Evolutionary conservation across 2,329 filamentous ascomycete genomes (phyloP).

Genomic region (Ophiostoma novo-ulmi): DNA sequence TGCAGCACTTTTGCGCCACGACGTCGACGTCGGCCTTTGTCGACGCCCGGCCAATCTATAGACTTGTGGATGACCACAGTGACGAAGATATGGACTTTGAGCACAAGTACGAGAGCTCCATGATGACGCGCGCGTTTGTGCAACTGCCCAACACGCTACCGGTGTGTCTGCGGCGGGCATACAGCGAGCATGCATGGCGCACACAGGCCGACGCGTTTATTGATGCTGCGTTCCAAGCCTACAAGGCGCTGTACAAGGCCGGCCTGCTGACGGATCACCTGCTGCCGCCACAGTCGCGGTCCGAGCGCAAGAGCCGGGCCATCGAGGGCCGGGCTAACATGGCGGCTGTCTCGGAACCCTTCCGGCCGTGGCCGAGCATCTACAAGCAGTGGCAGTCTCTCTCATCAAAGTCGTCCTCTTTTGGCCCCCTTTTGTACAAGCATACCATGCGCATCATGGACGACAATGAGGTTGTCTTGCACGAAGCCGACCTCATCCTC

Average conservation of each 20-base stretch:
- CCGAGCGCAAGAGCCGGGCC: conserved; percentile 29
- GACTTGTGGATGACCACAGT: conserved; percentile 26
- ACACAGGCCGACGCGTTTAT: conserved; percentile 68
- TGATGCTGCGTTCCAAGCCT: conserved; percentile 81
- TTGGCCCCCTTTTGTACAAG: conserved; percentile 28
- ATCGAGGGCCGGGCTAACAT: conserved; percentile 38
- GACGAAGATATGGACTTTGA: neutral
- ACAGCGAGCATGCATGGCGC: conserved; percentile 55
- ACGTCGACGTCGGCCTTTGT: conserved; percentile 55
- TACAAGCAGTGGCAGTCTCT: conserved; percentile 40
- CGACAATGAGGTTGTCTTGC: conserved; percentile 31
- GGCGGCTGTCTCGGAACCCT: conserved; percentile 36
- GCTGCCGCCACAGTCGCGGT: conserved; percentile 50
- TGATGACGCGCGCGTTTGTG: conserved; percentile 53
- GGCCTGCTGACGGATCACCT: conserved; percentile 74
- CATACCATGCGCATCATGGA: conserved; percentile 37
- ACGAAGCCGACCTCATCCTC: conserved; percentile 42
- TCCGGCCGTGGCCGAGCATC: conserved; percentile 46
- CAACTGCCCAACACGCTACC: conserved; percentile 66
- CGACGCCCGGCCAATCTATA: conserved; percentile 61
- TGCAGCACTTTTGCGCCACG: conserved; percentile 73
- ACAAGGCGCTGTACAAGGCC: conserved; percentile 60
- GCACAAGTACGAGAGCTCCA: conserved; percentile 28
- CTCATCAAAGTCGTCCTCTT: neutral
- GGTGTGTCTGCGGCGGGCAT: conserved; percentile 50